These are phyloP conservation scores for Leccinum cinnamomeum DNA, from an alignment of 1,284 basidiomycete species.

Conservation along the genomic window DNA sequence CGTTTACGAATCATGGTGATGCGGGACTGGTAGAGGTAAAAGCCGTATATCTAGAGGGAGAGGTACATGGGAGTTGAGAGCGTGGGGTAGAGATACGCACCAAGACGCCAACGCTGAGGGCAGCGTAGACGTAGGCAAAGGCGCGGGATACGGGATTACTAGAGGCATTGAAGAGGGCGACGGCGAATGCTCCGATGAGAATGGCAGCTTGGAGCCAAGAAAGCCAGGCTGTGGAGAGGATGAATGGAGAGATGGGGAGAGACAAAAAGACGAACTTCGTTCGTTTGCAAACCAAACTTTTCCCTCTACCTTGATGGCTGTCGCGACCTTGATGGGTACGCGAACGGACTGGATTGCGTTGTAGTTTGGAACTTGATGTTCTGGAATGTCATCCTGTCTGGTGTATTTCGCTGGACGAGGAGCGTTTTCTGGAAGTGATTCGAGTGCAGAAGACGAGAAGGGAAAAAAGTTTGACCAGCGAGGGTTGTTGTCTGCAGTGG, in stretches of 20 bases:
- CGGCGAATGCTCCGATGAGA: slow-evolving; percentile 81
- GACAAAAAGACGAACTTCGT: slow-evolving; percentile 59
- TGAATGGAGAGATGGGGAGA: slow-evolving; percentile 3
- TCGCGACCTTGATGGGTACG: slow-evolving; percentile 85
- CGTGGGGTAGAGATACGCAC: slow-evolving; percentile 38
- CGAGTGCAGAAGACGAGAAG: slow-evolving; percentile 69
- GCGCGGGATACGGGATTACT: slow-evolving; percentile 69
- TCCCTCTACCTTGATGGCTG: slow-evolving; percentile 90
- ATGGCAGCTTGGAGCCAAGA: slow-evolving; percentile 88
- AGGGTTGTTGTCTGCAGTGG: slow-evolving; percentile 19
- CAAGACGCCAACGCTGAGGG: slow-evolving; percentile 68
- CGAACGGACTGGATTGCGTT: slow-evolving; percentile 66
- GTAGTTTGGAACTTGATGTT: slow-evolving; percentile 56
- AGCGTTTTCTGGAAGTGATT: slow-evolving; percentile 59
- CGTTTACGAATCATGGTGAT: slow-evolving; percentile 89
- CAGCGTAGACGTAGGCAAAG: slow-evolving; percentile 86
- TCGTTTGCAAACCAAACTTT: slow-evolving; percentile 99
- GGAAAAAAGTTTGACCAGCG: slow-evolving; percentile 62
- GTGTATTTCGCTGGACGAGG: slow-evolving; percentile 59
- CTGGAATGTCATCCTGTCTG: slow-evolving; percentile 67
- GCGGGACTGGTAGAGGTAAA: slow-evolving; percentile 83
- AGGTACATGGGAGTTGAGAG: slow-evolving; percentile 14
- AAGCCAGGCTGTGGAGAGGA: slow-evolving; percentile 69
- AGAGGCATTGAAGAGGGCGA: slow-evolving; percentile 89
- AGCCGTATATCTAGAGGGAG: slow-evolving; percentile 73